phyloP scores from a whole-genome alignment of 257 asterid genomes.

The Penstemon eatonii region DNA sequence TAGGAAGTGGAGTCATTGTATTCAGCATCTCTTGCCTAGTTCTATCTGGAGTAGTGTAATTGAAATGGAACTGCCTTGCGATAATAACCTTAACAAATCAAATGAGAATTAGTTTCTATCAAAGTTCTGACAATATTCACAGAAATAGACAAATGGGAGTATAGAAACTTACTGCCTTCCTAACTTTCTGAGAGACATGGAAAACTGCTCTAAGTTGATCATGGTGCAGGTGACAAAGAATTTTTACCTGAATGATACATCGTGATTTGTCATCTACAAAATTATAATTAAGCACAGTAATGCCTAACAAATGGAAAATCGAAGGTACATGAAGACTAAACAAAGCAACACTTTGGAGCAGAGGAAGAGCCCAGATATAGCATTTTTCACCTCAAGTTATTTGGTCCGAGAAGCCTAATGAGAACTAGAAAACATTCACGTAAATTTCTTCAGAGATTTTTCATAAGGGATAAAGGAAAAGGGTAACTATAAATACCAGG shows the following conservation, averaged over 20 bases:
- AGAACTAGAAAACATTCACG: no score
- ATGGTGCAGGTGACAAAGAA: constrained; percentile 91
- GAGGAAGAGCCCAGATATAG: constrained; percentile 5
- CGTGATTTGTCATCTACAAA: constrained; percentile 20
- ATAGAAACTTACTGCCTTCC: constrained; percentile 78
- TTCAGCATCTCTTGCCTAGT: constrained; percentile 82
- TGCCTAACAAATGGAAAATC: background rate
- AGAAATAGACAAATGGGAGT: background rate
- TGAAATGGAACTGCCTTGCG: constrained; percentile 84
- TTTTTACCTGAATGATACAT: constrained; percentile 58
- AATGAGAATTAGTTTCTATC: constrained; percentile 5
- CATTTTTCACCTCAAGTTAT: background rate
- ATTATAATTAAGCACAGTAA: background rate
- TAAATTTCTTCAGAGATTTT: no score
- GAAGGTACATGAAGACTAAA: background rate
- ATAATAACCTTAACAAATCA: constrained; percentile 56
- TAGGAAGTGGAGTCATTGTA: constrained; percentile 76
- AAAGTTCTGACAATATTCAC: background rate
- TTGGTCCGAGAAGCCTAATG: background rate
- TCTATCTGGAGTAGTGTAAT: constrained; percentile 93
- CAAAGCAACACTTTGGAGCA: background rate
- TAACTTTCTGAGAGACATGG: constrained; percentile 84
- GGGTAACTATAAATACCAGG: background rate
- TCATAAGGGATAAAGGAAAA: no score
- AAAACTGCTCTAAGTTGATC: constrained; percentile 91